Percentiles rank a stretch among this genome's conserved stretches.
These are phyloP conservation scores for Marsdenia floribunda DNA, from an alignment of 257 asterid genomes.

Conservation along the genomic window DNA sequence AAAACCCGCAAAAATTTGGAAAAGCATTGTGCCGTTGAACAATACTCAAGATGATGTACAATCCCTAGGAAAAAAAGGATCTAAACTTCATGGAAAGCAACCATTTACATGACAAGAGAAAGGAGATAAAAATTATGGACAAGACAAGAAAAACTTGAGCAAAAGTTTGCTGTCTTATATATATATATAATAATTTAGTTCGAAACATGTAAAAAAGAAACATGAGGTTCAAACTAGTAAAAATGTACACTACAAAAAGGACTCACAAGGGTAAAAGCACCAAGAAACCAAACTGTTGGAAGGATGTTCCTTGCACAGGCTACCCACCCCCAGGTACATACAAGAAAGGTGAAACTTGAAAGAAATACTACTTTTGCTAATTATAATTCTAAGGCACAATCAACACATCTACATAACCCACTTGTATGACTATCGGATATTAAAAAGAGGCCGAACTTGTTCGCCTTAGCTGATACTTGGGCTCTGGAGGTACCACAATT, in stretches of 20 bases:
- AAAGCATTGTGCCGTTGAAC: no score
- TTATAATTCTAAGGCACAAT: slow-evolving; percentile 1
- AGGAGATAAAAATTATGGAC: no score
- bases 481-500: slow-evolving; percentile 33
- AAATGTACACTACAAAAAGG: slow-evolving; percentile 1
- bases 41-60: no score
- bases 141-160: neutral
- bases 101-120: no score
- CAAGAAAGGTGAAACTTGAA: neutral
- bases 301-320: neutral
- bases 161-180: neutral
- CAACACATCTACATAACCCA: slow-evolving; percentile 19
- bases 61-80: no score
- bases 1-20: no score
- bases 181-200: neutral
- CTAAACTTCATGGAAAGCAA: no score
- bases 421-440: slow-evolving; percentile 11
- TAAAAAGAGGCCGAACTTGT: slow-evolving; percentile 41
- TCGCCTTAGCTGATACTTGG: slow-evolving; percentile 42
- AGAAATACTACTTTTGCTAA: neutral
- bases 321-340: slow-evolving; percentile 6
- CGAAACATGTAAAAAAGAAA: neutral
- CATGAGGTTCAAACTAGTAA: slow-evolving; percentile 1
- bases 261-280: neutral
- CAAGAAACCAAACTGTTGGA: neutral